Percentiles rank a stretch among this genome's conserved stretches.
These are phyloP conservation scores for Ormosia semicastrata DNA, from an alignment of 306 rosid genomes.

Conservation along the genomic window DNA sequence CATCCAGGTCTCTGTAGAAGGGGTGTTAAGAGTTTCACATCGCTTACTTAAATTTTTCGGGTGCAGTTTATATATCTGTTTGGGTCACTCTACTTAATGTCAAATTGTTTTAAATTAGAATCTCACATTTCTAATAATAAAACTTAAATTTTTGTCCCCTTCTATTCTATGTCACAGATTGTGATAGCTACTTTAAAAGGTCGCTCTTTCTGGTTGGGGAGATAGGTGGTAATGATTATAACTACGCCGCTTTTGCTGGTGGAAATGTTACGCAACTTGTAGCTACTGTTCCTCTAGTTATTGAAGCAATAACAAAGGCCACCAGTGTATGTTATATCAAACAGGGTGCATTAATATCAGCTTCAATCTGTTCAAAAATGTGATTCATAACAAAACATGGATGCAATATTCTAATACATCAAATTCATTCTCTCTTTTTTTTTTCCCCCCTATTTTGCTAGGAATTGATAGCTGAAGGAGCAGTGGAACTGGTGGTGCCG, in stretches of 20 bases:
- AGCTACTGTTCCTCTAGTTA: constrained; percentile 43
- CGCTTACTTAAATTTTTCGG: too few relatives aligned
- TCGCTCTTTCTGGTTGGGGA: constrained; percentile 71
- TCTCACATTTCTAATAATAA: not conserved
- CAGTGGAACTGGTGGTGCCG: constrained; percentile 58
- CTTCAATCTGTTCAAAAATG: not conserved
- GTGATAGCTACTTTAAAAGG: constrained; percentile 53
- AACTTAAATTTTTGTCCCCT: not conserved
- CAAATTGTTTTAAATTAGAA: too few relatives aligned
- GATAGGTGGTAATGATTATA: constrained; percentile 83
- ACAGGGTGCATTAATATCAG: not conserved
- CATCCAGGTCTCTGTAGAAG: too few relatives aligned
- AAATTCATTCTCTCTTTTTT: not conserved
- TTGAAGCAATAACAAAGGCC: constrained; percentile 47
- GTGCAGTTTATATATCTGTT: too few relatives aligned
- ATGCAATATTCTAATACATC: not conserved
- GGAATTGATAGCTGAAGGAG: constrained; percentile 74
- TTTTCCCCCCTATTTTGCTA: not conserved
- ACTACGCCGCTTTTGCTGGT: constrained; percentile 47
- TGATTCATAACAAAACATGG: not conserved
- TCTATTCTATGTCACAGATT: constrained; percentile 37
- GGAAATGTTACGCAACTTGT: constrained; percentile 43
- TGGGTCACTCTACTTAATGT: too few relatives aligned
- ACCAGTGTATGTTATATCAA: constrained; percentile 38
- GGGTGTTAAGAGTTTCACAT: too few relatives aligned